phyloP scores from a whole-genome alignment of 2,329 filamentous ascomycete genomes.

The Trichoderma brevicompactum region DNA sequence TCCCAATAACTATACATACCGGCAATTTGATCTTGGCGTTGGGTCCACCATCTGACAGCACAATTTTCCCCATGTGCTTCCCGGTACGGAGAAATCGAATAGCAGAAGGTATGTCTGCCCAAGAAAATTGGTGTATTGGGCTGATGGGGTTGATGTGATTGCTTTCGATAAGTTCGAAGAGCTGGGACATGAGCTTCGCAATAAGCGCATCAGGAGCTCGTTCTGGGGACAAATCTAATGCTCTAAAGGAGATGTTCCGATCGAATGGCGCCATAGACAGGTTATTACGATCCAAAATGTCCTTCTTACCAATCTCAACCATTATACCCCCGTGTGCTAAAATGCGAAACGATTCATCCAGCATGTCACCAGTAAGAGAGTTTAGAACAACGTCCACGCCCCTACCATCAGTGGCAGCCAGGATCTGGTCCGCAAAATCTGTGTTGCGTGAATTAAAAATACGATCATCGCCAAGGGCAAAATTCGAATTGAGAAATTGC shows the following conservation, averaged over 20 bases:
- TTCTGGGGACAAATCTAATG: slow-evolving; percentile 33
- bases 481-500: slow-evolving; percentile 23
- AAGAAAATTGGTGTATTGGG: neutral
- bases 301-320: slow-evolving; percentile 21
- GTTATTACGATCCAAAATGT: slow-evolving; percentile 31
- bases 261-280: neutral
- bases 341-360: neutral
- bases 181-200: neutral
- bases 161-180: neutral
- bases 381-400: slow-evolving; percentile 33
- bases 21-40: neutral
- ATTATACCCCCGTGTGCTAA: slow-evolving; percentile 7
- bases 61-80: slow-evolving; percentile 26
- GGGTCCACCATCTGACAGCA: neutral
- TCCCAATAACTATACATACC: neutral
- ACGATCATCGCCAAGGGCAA: slow-evolving; percentile 37
- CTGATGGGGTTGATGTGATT: neutral
- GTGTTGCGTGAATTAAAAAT: slow-evolving; percentile 37
- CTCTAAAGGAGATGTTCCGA: slow-evolving; percentile 24
- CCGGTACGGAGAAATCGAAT: slow-evolving; percentile 25
- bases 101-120: neutral
- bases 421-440: slow-evolving; percentile 29
- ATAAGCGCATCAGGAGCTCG: slow-evolving; percentile 19
- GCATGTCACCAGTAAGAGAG: neutral
- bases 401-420: neutral